These are phyloP conservation scores for Russula dissimulans DNA, from an alignment of 768 basidiomycete genomes.

Conservation along the genomic window DNA sequence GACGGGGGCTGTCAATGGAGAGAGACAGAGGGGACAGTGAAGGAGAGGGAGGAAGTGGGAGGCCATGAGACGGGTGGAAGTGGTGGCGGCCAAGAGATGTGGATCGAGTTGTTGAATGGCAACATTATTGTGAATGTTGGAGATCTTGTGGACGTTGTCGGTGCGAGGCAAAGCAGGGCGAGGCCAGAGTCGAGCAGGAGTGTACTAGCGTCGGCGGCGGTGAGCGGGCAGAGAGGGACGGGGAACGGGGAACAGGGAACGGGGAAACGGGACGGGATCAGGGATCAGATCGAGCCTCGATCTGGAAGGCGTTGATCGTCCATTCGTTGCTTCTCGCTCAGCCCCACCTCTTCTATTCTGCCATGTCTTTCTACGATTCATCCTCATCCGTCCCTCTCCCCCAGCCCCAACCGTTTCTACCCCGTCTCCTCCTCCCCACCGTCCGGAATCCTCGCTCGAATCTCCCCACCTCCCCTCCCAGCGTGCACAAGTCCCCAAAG, in stretches of 20 bases:
- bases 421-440: slow-evolving; percentile 18
- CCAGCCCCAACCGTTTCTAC: neutral
- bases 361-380: neutral
- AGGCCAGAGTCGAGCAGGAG: neutral
- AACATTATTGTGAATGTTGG: slow-evolving; percentile 12
- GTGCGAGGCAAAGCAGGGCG: neutral
- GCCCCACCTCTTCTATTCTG: neutral
- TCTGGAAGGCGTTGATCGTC: neutral
- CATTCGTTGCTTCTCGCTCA: too few species aligned
- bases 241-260: too few species aligned
- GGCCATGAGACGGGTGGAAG: slow-evolving; percentile 3
- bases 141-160: neutral
- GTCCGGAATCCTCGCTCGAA: slow-evolving; percentile 7
- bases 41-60: slow-evolving; percentile 33
- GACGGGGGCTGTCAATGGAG: slow-evolving; percentile 36
- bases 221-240: neutral
- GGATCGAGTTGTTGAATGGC: slow-evolving; percentile 2
- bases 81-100: slow-evolving; percentile 6
- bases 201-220: too few species aligned
- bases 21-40: slow-evolving; percentile 45
- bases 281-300: slow-evolving; percentile 12
- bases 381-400: neutral
- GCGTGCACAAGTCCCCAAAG: slow-evolving; percentile 11
- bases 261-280: neutral
- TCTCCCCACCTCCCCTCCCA: neutral